Percentiles rank a stretch among this genome's conserved stretches.
These are phyloP conservation scores for Ceratocystiopsis brevicomis DNA, from an alignment of 2,329 filamentous ascomycete genomes.

Conservation along the genomic window DNA sequence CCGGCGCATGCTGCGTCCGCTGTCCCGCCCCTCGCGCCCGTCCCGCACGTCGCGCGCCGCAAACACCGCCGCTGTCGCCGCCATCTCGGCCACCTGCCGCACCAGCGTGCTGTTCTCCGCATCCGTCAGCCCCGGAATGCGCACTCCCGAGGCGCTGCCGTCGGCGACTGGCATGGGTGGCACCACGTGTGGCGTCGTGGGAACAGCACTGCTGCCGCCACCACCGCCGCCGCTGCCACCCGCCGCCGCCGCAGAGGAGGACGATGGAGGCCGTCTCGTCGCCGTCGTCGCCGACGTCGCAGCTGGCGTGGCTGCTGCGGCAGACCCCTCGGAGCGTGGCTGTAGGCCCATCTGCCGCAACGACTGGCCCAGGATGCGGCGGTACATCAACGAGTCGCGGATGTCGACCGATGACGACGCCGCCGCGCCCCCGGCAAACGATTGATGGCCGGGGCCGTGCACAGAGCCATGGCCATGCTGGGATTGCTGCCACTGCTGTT, in stretches of 20 bases:
- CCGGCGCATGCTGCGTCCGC: background rate
- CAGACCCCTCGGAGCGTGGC: conserved; percentile 17
- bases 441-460: too few species aligned
- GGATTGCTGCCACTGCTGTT: too few species aligned
- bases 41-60: conserved; percentile 54
- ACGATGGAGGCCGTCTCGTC: background rate
- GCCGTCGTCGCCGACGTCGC: background rate
- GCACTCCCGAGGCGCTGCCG: conserved; percentile 23
- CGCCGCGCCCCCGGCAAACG: conserved; percentile 12
- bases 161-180: background rate
- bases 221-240: background rate
- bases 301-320: too few species aligned
- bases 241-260: background rate
- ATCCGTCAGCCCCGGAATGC: conserved; percentile 54
- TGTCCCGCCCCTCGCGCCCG: conserved; percentile 9
- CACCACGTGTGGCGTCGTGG: too few species aligned
- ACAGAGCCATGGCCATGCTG: too few species aligned
- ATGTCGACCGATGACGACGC: conserved; percentile 44
- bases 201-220: background rate
- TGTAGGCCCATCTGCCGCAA: conserved; percentile 62
- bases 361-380: conserved; percentile 80
- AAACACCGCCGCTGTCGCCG: conserved; percentile 73
- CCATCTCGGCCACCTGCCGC: conserved; percentile 81
- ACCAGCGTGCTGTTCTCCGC: conserved; percentile 67
- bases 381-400: conserved; percentile 76